Percentiles rank a stretch among this genome's conserved stretches.
Conservation (phyloP, 257 asterid species). For the Linaria vulgaris region DNA sequence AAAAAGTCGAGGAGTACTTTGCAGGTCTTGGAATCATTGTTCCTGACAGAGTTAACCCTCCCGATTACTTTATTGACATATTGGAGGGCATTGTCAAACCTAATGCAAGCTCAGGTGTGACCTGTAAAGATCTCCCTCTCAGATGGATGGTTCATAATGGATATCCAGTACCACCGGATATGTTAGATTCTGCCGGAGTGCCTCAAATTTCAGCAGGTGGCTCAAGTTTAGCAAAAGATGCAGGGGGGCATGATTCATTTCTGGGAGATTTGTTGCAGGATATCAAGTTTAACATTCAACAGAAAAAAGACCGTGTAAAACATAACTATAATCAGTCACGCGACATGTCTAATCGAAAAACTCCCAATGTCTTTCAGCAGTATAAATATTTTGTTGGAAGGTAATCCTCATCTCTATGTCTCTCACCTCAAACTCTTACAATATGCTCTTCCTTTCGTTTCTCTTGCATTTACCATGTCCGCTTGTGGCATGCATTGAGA, state of each 20-base stretch:
- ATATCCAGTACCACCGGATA: slow-evolving; percentile 89
- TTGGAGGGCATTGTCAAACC: slow-evolving; percentile 87
- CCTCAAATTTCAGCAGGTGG: slow-evolving; percentile 47
- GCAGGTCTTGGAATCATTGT: slow-evolving; percentile 75
- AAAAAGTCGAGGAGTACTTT: slow-evolving; percentile 95
- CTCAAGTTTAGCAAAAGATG: slow-evolving; percentile 36
- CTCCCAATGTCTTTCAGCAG: slow-evolving; percentile 56
- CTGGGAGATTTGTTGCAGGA: slow-evolving; percentile 82
- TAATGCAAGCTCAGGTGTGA: slow-evolving; percentile 49
- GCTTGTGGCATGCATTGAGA: neutral
- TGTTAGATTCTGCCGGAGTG: slow-evolving; percentile 71
- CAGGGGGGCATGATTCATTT: slow-evolving; percentile 52
- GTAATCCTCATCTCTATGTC: slow-evolving; percentile 42
- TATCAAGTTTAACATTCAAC: slow-evolving; percentile 58
- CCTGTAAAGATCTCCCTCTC: slow-evolving; percentile 83
- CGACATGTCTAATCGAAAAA: slow-evolving; percentile 67
- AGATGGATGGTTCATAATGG: slow-evolving; percentile 99
- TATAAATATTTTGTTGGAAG: slow-evolving; percentile 83
- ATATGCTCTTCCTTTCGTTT: neutral
- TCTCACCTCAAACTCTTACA: neutral
- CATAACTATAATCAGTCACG: slow-evolving; percentile 49
- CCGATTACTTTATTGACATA: slow-evolving; percentile 89
- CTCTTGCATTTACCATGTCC: neutral
- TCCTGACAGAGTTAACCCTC: slow-evolving; percentile 97
- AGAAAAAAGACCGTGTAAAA: slow-evolving; percentile 57